Conservation (phyloP, 441 rosid species). For the Mallotus japonicus region DNA sequence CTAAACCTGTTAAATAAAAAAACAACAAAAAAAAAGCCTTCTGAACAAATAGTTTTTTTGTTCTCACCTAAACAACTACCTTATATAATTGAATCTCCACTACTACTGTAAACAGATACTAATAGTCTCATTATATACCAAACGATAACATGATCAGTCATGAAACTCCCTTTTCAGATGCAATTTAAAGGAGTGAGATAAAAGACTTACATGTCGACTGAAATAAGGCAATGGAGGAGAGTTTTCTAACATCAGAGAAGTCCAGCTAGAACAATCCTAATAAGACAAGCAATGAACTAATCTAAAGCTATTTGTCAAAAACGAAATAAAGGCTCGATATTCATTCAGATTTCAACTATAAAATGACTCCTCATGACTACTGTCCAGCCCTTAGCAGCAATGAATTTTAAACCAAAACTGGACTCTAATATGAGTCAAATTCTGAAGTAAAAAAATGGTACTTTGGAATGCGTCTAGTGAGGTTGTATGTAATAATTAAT, state of each 20-base stretch:
- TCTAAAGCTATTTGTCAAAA: background rate
- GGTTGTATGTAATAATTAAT: background rate
- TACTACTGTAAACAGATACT: background rate
- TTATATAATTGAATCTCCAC: background rate
- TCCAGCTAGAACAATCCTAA: background rate
- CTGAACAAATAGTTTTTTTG: background rate
- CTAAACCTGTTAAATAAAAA: background rate
- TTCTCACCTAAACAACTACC: background rate
- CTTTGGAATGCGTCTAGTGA: background rate
- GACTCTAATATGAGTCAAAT: background rate
- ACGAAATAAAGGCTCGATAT: background rate
- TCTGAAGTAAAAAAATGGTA: background rate
- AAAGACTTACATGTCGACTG: background rate
- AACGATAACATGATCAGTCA: background rate
- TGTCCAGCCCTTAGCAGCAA: background rate
- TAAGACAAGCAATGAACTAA: background rate
- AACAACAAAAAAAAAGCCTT: background rate
- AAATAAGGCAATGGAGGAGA: background rate
- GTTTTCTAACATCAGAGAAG: conserved; percentile 6
- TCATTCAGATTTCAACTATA: background rate
- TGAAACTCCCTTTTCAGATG: background rate
- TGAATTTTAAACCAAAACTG: background rate
- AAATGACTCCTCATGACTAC: background rate
- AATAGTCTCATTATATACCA: background rate
- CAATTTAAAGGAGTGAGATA: background rate